phyloP scores from a whole-genome alignment of 371 early-diverging fungal genomes.

The Choanephora cucurbitarum region DNA sequence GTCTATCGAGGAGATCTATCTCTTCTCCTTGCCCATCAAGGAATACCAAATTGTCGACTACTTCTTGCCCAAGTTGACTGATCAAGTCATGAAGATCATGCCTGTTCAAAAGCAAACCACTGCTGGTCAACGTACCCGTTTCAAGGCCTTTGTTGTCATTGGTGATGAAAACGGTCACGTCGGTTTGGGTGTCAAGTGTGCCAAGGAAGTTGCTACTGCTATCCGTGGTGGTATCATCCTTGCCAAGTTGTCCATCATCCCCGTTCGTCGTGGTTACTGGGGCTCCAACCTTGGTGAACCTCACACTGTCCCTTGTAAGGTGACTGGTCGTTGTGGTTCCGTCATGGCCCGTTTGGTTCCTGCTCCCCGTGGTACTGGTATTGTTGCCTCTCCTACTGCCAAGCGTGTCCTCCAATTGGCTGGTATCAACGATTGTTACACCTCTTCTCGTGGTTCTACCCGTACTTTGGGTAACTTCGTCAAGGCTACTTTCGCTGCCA shows the following conservation, averaged over 20 bases:
- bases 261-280: slow-evolving; percentile 99
- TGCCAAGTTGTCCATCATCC: slow-evolving; percentile 98
- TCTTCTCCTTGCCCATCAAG: slow-evolving; percentile 98
- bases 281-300: slow-evolving; percentile 96
- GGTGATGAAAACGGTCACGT: slow-evolving; percentile 99
- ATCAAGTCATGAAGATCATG: slow-evolving; percentile 99
- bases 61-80: slow-evolving; percentile 97
- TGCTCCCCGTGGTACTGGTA: slow-evolving; percentile 77
- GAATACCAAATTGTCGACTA: slow-evolving; percentile 99
- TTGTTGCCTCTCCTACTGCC: slow-evolving; percentile 96
- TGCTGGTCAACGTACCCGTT: slow-evolving; percentile 99
- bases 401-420: slow-evolving; percentile 98
- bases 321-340: slow-evolving; percentile 99
- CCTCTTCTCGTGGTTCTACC: slow-evolving; percentile 92
- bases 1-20: slow-evolving; percentile 95
- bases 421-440: slow-evolving; percentile 99
- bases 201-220: slow-evolving; percentile 99
- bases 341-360: slow-evolving; percentile 84
- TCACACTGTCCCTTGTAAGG: slow-evolving; percentile 99
- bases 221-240: slow-evolving; percentile 98
- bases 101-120: slow-evolving; percentile 99
- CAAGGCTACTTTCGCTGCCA: slow-evolving; percentile 99
- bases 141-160: slow-evolving; percentile 99
- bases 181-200: slow-evolving; percentile 99
- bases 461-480: slow-evolving; percentile 98